These are phyloP conservation scores for Tetrapisispora arboricola DNA, from an alignment of 805 yeast genomes.

Conservation along the genomic window DNA sequence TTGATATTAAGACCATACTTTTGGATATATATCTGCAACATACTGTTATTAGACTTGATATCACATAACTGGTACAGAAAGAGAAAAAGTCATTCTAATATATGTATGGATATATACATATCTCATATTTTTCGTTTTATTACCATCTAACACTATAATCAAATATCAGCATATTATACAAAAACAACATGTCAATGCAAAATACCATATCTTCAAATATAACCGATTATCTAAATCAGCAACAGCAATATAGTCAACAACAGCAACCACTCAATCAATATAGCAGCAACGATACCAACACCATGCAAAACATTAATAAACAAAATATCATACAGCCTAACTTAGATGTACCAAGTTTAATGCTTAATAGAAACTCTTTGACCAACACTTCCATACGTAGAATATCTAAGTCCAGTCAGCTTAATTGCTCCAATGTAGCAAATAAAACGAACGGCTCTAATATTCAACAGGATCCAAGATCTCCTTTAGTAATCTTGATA, in stretches of 20 bases:
- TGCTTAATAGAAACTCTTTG: not conserved
- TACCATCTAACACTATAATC: no score
- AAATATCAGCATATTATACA: not conserved
- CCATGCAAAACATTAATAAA: not conserved
- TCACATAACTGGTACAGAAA: no score
- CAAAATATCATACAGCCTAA: not conserved
- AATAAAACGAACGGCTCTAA: slow-evolving; percentile 4
- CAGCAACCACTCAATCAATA: not conserved
- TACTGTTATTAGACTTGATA: no score
- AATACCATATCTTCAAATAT: slow-evolving; percentile 31
- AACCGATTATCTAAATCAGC: slow-evolving; percentile 29
- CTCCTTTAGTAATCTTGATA: slow-evolving; percentile 39
- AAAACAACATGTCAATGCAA: slow-evolving; percentile 25
- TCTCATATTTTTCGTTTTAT: no score
- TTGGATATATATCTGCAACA: no score
- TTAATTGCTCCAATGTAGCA: not conserved
- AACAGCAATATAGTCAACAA: slow-evolving; percentile 6
- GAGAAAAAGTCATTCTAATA: no score
- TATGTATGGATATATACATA: no score
- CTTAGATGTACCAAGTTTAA: not conserved
- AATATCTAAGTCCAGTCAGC: not conserved
- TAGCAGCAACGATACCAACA: not conserved
- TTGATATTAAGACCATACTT: no score
- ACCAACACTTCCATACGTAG: slow-evolving; percentile 1
- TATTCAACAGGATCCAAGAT: slow-evolving; percentile 33